A percentile compares a stretch with the other conserved stretches of the same genome.
These are phyloP conservation scores for Melanopsichium pennsylvanicum DNA, from an alignment of 1,284 basidiomycete species.

Conservation along the genomic window DNA sequence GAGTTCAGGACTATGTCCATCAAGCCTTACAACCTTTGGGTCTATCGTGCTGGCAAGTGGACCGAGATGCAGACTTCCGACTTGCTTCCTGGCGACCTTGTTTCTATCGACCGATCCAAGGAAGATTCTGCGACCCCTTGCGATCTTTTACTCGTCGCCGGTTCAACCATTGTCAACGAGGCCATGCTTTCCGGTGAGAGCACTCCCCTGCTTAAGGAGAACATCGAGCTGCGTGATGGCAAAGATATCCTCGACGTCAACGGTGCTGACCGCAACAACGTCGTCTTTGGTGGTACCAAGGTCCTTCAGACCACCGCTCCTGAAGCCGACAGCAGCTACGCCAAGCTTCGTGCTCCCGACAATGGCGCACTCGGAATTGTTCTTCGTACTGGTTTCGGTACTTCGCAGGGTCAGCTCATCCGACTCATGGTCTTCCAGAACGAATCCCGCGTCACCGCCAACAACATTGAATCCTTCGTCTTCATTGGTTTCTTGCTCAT, in stretches of 20 bases:
- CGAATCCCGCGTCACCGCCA: constrained; percentile 63
- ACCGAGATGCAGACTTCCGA: constrained; percentile 56
- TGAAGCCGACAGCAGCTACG: constrained; percentile 43
- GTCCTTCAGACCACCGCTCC: constrained; percentile 61
- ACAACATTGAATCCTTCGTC: constrained; percentile 64
- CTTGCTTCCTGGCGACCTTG: constrained; percentile 63
- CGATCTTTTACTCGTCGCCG: constrained; percentile 57
- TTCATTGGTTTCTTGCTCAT: constrained; percentile 65
- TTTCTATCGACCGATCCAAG: constrained; percentile 63
- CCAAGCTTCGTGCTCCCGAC: constrained; percentile 56
- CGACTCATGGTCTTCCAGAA: constrained; percentile 66
- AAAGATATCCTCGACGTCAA: constrained; percentile 62
- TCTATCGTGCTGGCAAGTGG: constrained; percentile 60
- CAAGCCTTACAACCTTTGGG: constrained; percentile 61
- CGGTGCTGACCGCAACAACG: constrained; percentile 62
- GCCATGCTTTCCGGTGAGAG: constrained; percentile 66
- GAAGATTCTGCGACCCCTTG: constrained; percentile 63
- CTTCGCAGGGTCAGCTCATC: constrained; percentile 65
- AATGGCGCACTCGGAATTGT: constrained; percentile 60
- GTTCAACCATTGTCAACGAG: constrained; percentile 64
- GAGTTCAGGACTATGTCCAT: constrained; percentile 66
- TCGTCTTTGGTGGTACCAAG: constrained; percentile 65
- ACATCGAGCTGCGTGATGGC: constrained; percentile 61
- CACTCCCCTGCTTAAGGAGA: constrained; percentile 64
- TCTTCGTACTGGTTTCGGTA: constrained; percentile 64